These are phyloP conservation scores for Phytophthora multivora DNA, from an alignment of 352 stramenopile genomes.

Conservation along the genomic window DNA sequence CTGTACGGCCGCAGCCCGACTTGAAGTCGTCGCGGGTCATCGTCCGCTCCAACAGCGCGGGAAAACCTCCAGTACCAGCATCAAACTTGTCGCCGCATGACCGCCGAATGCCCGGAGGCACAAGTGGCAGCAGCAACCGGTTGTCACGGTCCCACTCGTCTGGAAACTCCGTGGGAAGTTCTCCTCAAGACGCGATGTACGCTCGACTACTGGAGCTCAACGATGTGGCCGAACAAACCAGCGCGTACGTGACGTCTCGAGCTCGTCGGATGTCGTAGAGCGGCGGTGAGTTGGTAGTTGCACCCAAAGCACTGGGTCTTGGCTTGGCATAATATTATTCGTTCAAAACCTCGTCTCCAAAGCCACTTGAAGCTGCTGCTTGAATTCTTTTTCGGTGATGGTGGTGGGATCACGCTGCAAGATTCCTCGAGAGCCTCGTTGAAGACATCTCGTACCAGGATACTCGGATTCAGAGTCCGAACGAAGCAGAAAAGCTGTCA, in stretches of 20 bases:
- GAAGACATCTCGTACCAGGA: constrained; percentile 7
- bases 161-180: constrained; percentile 7
- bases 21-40: neutral
- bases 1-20: neutral
- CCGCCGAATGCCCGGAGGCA: constrained; percentile 3
- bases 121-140: constrained; percentile 8
- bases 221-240: constrained; percentile 50
- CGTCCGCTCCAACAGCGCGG: constrained; percentile 12
- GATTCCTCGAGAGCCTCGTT: too few species aligned
- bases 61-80: constrained; percentile 18
- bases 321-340: constrained; percentile 4
- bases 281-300: too few species aligned
- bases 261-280: constrained; percentile 23
- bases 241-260: constrained; percentile 30
- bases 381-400: neutral
- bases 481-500: neutral
- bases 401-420: too few species aligned
- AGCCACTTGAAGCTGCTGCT: neutral
- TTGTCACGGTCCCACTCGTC: constrained; percentile 22
- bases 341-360: neutral
- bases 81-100: constrained; percentile 14
- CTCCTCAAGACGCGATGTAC: constrained; percentile 30
- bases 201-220: constrained; percentile 51
- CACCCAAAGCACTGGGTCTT: too few species aligned
- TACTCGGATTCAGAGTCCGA: too few species aligned